Base-by-base conservation (phyloP, 768 basidiomycete species). In the Lentinula sp. region DNA sequence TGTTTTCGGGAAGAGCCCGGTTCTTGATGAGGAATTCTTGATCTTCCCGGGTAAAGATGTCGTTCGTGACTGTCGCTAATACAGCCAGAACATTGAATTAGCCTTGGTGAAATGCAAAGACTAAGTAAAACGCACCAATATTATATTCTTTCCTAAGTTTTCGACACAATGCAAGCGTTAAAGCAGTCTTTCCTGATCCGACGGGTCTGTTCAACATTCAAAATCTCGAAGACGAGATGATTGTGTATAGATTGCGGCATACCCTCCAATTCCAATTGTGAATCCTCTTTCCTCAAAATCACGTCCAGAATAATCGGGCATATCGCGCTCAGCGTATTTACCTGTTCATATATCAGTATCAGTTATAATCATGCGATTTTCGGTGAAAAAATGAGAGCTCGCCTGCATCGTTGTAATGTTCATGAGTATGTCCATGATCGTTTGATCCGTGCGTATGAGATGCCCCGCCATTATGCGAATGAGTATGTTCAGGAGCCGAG, bases 211-310 rank as follows among this genome's bases (percentile, higher is more conserved):
- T 54, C n/a, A 54, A 35, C 41, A 13, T 3, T 20, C n/a, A 36
- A 23, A 20, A 36, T 6, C 23, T 23, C 23, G 48, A 18, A 28
- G 16, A 35, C 35, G 52, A 35, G 12, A 18, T 8, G 7, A 1
- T 9, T 6, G 35, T 43, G 57, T 62, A 54, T 49, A n/a, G 33
- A 41, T 7, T 35, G 35, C 7, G 15, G 74, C 87, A 52, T 68
- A 95, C 95, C 95, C 95, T 68, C 96, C 96, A 59, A 98, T 98
- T n/a, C 96, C 96, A 62, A 99, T 79, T 0, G 96, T 98, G 75
- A 98, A 99, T 0, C 91, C 97, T 63, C 96, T 79, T 74, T 98
- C 95, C 56, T 86, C 83, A 67, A 95, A 98, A 77, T 95, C 90
- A 39, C 96, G 79, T 2, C 74, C 71, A 7, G 87, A 79, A 68